Conservation (phyloP, 371 early-diverging fungal species). For the Mortierella sp. region DNA sequence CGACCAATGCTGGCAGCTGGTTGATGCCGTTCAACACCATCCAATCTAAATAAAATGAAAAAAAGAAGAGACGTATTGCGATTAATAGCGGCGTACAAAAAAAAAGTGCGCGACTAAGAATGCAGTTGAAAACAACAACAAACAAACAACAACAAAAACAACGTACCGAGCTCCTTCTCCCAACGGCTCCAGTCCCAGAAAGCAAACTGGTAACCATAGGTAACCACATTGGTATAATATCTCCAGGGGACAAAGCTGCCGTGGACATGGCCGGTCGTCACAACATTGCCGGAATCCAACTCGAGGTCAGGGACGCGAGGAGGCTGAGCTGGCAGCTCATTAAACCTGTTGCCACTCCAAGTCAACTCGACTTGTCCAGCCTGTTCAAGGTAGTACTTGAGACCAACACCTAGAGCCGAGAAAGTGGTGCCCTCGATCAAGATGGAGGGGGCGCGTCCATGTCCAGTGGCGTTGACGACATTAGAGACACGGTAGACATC, state of each 20-base stretch:
- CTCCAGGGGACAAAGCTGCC: constrained; percentile 53
- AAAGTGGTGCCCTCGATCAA: constrained; percentile 48
- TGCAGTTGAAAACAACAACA: neutral
- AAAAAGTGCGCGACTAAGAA: neutral
- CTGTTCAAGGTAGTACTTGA: constrained; percentile 53
- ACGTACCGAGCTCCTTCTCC: constrained; percentile 55
- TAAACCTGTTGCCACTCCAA: constrained; percentile 48
- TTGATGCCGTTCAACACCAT: constrained; percentile 50
- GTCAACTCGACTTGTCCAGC: constrained; percentile 39
- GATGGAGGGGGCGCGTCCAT: neutral
- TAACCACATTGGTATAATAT: constrained; percentile 56
- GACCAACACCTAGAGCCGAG: constrained; percentile 43
- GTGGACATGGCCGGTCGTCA: constrained; percentile 37
- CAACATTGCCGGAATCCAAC: constrained; percentile 32
- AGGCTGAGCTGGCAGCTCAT: constrained; percentile 36
- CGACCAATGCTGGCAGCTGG: constrained; percentile 49
- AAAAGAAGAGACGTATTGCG: neutral
- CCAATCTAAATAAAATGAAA: constrained; percentile 32
- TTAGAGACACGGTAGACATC: constrained; percentile 55
- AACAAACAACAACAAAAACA: neutral
- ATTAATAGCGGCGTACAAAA: neutral
- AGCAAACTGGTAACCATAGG: constrained; percentile 50
- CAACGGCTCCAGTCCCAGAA: constrained; percentile 58
- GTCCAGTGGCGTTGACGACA: neutral
- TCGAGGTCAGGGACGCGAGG: constrained; percentile 44